Percentiles rank a stretch among this genome's conserved stretches.
Evolutionary conservation across 2,329 filamentous ascomycete genomes (phyloP).

Genomic region (Alternaria gaisen): DNA sequence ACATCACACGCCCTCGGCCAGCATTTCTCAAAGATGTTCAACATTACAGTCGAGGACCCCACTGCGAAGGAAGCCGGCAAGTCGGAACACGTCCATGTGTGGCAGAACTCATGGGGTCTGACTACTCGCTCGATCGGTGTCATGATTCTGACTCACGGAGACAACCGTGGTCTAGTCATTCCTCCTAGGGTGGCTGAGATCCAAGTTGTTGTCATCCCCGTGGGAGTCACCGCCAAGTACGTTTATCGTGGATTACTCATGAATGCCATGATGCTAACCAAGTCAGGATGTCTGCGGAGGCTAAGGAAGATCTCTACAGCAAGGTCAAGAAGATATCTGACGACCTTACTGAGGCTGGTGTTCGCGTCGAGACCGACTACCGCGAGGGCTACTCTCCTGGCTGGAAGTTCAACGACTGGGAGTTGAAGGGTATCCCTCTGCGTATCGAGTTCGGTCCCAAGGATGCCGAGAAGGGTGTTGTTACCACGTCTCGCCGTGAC

Average conservation of each 20-base stretch:
- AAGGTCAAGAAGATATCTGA: slow-evolving; percentile 76
- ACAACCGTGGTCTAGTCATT: slow-evolving; percentile 93
- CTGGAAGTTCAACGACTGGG: slow-evolving; percentile 99
- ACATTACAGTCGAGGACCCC: slow-evolving; percentile 96
- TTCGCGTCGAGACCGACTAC: slow-evolving; percentile 83
- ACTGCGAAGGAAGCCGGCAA: slow-evolving; percentile 70
- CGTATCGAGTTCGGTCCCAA: slow-evolving; percentile 96
- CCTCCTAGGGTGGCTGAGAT: slow-evolving; percentile 88
- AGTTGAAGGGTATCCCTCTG: slow-evolving; percentile 92
- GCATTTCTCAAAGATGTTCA: slow-evolving; percentile 99
- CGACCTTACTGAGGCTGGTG: slow-evolving; percentile 73
- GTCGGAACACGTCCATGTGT: slow-evolving; percentile 78
- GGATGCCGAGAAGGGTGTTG: slow-evolving; percentile 84
- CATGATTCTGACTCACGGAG: slow-evolving; percentile 98
- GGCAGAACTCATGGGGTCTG: slow-evolving; percentile 99
- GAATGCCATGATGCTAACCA: slow-evolving; percentile 10
- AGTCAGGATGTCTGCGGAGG: slow-evolving; percentile 67
- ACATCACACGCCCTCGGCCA: slow-evolving; percentile 95
- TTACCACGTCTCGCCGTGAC: slow-evolving; percentile 88
- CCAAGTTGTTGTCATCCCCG: slow-evolving; percentile 88
- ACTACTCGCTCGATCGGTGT: slow-evolving; percentile 97
- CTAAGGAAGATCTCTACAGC: slow-evolving; percentile 76
- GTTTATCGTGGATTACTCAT: slow-evolving; percentile 35
- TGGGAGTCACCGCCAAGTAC: slow-evolving; percentile 90
- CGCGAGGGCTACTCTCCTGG: slow-evolving; percentile 90